These are phyloP conservation scores for Vaccinium myrtillus DNA, from an alignment of 148 eudicot species.

Conservation along the genomic window DNA sequence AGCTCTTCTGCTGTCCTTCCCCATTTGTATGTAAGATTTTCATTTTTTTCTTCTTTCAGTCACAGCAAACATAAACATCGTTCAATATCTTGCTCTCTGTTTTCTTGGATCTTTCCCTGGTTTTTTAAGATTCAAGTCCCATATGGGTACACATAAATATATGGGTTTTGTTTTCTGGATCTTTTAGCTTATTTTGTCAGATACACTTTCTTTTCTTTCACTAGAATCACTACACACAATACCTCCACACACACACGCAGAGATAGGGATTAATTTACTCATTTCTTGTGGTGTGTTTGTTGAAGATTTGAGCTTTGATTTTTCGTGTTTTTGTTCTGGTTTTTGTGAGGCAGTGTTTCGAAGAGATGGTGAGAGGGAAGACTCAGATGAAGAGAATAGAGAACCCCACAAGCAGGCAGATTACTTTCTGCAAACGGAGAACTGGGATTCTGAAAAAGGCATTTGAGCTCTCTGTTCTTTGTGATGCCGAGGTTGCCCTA, in stretches of 20 bases:
- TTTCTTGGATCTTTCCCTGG: not conserved
- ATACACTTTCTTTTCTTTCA: not conserved
- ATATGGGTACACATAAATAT: not conserved
- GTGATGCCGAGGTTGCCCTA: not conserved
- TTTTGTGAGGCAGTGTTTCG: not conserved
- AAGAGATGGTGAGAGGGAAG: constrained; percentile 57
- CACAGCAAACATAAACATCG: not conserved
- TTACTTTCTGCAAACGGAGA: constrained; percentile 53
- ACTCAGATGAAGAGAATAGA: constrained; percentile 59
- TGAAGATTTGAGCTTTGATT: not conserved
- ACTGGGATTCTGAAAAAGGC: constrained; percentile 45
- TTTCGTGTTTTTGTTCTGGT: not conserved
- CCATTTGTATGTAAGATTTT: not conserved
- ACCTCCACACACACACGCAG: not conserved
- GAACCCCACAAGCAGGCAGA: constrained; percentile 59
- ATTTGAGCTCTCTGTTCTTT: constrained; percentile 1
- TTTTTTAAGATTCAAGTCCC: not conserved
- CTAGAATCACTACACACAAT: not conserved
- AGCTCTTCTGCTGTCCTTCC: not conserved
- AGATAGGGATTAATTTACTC: too few relatives aligned
- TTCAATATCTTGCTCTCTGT: not conserved
- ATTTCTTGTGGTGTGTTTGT: not conserved
- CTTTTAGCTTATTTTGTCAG: not conserved
- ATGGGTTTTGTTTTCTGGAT: constrained; percentile 11
- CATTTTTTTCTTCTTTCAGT: not conserved